Evolutionary conservation across 495 filamentous ascomycete genomes (phyloP).

Genomic region (Cercophora newfieldiana): DNA sequence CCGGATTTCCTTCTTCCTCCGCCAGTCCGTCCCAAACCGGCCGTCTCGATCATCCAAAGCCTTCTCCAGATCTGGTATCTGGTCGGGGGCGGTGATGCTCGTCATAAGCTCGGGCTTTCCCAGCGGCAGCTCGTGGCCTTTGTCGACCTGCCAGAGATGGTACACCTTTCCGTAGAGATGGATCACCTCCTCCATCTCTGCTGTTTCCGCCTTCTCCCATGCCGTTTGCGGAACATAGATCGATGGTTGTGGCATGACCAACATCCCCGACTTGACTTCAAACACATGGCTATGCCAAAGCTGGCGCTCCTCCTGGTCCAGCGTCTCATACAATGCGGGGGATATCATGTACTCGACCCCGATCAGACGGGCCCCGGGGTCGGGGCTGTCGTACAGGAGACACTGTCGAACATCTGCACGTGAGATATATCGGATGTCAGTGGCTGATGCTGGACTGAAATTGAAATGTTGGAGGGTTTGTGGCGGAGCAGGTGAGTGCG

Average conservation of each 20-base stretch:
- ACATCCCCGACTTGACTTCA: conserved; percentile 84
- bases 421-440: background rate
- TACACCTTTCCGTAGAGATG: conserved; percentile 85
- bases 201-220: conserved; percentile 77
- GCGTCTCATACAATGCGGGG: conserved; percentile 63
- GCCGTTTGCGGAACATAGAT: conserved; percentile 48
- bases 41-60: conserved; percentile 63
- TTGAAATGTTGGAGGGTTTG: background rate
- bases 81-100: conserved; percentile 62
- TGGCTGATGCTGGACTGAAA: too few species aligned
- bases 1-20: conserved; percentile 63
- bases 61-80: conserved; percentile 60
- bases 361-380: conserved; percentile 68
- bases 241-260: conserved; percentile 75
- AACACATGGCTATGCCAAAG: conserved; percentile 84
- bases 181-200: conserved; percentile 74
- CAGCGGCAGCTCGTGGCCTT: conserved; percentile 73
- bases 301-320: conserved; percentile 63
- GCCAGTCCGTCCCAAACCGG: conserved; percentile 61
- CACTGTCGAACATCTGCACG: conserved; percentile 70
- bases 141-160: conserved; percentile 85
- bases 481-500: background rate
- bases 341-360: conserved; percentile 95
- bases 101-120: conserved; percentile 77
- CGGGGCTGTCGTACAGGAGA: conserved; percentile 75